phyloP scores from a whole-genome alignment of 1,284 basidiomycete genomes.

The Leccinum fuscescens region DNA sequence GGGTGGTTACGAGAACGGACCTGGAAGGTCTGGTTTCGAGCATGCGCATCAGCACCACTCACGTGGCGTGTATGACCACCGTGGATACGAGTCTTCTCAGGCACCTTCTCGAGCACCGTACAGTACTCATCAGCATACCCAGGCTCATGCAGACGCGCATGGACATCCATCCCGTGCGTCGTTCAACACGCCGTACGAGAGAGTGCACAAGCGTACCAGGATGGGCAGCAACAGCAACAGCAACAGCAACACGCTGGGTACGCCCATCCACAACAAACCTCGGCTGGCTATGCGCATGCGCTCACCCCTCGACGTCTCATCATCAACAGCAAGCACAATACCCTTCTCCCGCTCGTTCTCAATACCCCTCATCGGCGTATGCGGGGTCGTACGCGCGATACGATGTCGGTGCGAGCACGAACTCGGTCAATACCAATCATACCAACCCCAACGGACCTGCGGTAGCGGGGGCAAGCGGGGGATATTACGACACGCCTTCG shows the following conservation, averaged over 20 bases:
- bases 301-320: slow-evolving; percentile 26
- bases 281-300: slow-evolving; percentile 25
- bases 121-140: slow-evolving; percentile 19
- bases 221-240: slow-evolving; percentile 17
- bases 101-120: slow-evolving; percentile 22
- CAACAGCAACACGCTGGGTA: slow-evolving; percentile 19
- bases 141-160: slow-evolving; percentile 23
- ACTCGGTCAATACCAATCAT: slow-evolving; percentile 10
- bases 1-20: slow-evolving; percentile 23
- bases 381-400: slow-evolving; percentile 26
- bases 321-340: slow-evolving; percentile 35
- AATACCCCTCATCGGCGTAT: slow-evolving; percentile 26
- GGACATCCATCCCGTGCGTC: slow-evolving; percentile 23
- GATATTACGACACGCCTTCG: slow-evolving; percentile 29
- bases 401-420: slow-evolving; percentile 16
- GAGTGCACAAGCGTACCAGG: slow-evolving; percentile 26
- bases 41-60: slow-evolving; percentile 25
- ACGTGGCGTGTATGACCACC: slow-evolving; percentile 25
- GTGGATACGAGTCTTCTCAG: slow-evolving; percentile 26
- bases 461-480: slow-evolving; percentile 8
- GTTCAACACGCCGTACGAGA: slow-evolving; percentile 30
- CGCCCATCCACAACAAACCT: slow-evolving; percentile 26
- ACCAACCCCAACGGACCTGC: slow-evolving; percentile 12
- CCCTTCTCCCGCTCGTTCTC: slow-evolving; percentile 27
- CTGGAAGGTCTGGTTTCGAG: slow-evolving; percentile 26